Conservation (phyloP, 2,329 filamentous ascomycete species). For the Cladosporium cucumerinum region DNA sequence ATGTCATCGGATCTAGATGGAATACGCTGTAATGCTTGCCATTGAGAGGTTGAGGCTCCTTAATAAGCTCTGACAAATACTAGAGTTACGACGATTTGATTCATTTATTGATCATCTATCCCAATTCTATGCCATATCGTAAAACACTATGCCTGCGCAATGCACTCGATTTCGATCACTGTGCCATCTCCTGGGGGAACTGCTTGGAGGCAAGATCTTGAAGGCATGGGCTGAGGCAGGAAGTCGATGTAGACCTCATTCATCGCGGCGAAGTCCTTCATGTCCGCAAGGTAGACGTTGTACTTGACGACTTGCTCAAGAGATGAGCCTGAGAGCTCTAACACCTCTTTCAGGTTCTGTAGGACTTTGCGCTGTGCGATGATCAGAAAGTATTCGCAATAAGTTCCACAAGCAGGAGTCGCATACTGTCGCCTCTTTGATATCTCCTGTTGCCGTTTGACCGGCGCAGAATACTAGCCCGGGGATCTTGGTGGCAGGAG, state of each 20-base stretch:
- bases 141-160: conserved; percentile 26
- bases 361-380: conserved; percentile 3
- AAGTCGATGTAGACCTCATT: conserved; percentile 51
- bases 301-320: conserved; percentile 64
- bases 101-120: background rate
- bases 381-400: background rate
- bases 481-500: conserved; percentile 44
- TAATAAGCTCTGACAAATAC: no score
- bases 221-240: conserved; percentile 33
- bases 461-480: conserved; percentile 49
- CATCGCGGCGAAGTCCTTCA: conserved; percentile 61
- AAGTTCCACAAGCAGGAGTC: no score
- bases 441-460: conserved; percentile 50
- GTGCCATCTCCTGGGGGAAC: conserved; percentile 50
- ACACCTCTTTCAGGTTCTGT: conserved; percentile 56
- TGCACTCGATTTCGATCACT: conserved; percentile 54
- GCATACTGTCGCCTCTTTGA: conserved; percentile 45
- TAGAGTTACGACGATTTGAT: background rate
- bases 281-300: conserved; percentile 63
- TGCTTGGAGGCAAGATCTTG: conserved; percentile 46
- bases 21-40: no score
- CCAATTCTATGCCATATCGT: background rate
- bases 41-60: no score
- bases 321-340: conserved; percentile 58
- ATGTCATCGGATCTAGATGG: no score